These are phyloP conservation scores for Achlya hypogyna DNA, from an alignment of 352 stramenopile genomes.

Conservation along the genomic window DNA sequence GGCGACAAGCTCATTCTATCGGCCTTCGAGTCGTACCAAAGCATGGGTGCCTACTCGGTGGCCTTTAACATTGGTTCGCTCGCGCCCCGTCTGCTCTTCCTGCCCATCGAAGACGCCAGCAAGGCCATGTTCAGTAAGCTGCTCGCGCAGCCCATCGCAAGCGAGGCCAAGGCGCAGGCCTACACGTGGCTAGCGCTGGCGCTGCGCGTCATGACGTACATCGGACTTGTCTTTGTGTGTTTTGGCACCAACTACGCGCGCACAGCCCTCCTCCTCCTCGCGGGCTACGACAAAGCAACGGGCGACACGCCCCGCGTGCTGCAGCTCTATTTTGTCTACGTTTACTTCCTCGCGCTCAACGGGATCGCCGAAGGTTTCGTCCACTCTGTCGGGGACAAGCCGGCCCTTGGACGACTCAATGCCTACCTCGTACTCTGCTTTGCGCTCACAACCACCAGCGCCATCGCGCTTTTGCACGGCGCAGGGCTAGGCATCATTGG, in stretches of 20 bases:
- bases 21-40: conserved; percentile 79
- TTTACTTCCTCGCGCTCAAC: conserved; percentile 92
- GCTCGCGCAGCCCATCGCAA: conserved; percentile 23
- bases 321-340: conserved; percentile 89
- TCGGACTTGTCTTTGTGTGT: conserved; percentile 76
- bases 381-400: conserved; percentile 70
- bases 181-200: conserved; percentile 53
- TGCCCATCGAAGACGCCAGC: conserved; percentile 94
- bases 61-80: conserved; percentile 93
- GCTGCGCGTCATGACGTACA: conserved; percentile 76
- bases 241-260: conserved; percentile 78
- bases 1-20: conserved; percentile 94
- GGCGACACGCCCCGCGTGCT: conserved; percentile 48
- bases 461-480: conserved; percentile 55
- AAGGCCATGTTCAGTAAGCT: conserved; percentile 93
- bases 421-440: conserved; percentile 74
- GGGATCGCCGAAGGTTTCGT: conserved; percentile 95
- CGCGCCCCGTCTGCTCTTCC: conserved; percentile 91
- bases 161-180: conserved; percentile 21
- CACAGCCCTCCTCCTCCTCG: conserved; percentile 70
- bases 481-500: conserved; percentile 48
- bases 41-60: conserved; percentile 95
- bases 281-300: conserved; percentile 57
- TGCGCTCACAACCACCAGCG: conserved; percentile 48
- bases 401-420: conserved; percentile 72